Percentiles rank a stretch among this genome's conserved stretches.
Conservation (phyloP, 2,329 filamentous ascomycete genomes). For the Pseudogymnoascus sp. region DNA sequence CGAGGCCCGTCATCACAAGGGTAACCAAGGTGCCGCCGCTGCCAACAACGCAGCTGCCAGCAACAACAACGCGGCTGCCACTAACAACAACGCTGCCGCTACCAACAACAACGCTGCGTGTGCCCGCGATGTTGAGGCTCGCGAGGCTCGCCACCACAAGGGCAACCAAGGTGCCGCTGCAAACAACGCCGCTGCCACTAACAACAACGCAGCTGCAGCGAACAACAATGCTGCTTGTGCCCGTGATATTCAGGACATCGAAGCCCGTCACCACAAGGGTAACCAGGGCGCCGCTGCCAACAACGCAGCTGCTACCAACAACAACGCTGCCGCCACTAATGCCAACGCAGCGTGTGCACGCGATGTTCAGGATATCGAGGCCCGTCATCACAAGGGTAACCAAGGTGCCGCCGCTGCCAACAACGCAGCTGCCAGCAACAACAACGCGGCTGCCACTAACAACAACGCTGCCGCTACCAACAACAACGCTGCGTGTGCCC, state of each 20-base stretch:
- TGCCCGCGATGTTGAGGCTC: slow-evolving; percentile 10
- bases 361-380: too few species aligned
- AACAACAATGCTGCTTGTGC: too few species aligned
- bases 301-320: too few species aligned
- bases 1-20: too few species aligned
- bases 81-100: background rate
- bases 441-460: too few species aligned
- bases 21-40: too few species aligned
- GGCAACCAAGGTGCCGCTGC: slow-evolving; percentile 18
- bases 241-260: too few species aligned
- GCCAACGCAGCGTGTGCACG: too few species aligned
- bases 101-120: background rate
- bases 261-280: slow-evolving; percentile 11
- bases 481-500: background rate
- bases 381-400: slow-evolving; percentile 10
- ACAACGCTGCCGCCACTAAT: too few species aligned
- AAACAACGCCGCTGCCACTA: background rate
- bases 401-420: background rate
- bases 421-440: too few species aligned
- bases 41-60: too few species aligned
- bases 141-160: slow-evolving; percentile 14
- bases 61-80: too few species aligned
- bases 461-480: background rate
- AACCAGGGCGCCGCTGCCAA: background rate
- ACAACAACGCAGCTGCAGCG: background rate